A percentile compares a stretch with the other conserved stretches of the same genome.
These are phyloP conservation scores for Penicillium sp. DNA, from an alignment of 2,329 filamentous ascomycete species.

Conservation along the genomic window DNA sequence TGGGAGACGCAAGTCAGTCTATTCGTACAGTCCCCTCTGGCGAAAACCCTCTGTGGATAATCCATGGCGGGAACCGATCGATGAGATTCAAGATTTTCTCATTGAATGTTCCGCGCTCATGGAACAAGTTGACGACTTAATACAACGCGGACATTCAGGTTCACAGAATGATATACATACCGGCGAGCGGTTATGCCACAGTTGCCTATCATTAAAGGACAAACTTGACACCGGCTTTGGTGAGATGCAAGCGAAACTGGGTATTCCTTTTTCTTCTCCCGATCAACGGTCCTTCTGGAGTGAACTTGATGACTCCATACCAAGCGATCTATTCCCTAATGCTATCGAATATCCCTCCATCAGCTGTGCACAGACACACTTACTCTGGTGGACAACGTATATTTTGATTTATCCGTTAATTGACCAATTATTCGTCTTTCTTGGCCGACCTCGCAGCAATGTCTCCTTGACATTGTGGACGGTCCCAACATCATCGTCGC, in stretches of 20 bases:
- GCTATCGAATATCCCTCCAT: constrained; percentile 5
- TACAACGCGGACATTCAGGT: background rate
- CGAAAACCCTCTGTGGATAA: background rate
- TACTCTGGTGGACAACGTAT: constrained; percentile 16
- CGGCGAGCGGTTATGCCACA: constrained; percentile 10
- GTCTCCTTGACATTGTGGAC: background rate
- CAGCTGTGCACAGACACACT: constrained; percentile 18
- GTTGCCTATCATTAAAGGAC: constrained; percentile 13
- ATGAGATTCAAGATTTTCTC: constrained; percentile 18
- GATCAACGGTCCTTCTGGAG: constrained; percentile 2
- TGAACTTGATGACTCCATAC: constrained; percentile 13
- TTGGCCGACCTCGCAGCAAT: constrained; percentile 1
- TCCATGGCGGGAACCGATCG: constrained; percentile 14
- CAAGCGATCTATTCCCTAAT: constrained; percentile 9
- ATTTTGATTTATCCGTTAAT: constrained; percentile 23
- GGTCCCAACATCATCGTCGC: background rate
- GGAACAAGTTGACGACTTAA: constrained; percentile 16
- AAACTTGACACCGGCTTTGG: constrained; percentile 11
- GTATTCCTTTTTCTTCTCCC: constrained; percentile 6
- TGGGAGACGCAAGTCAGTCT: constrained; percentile 18
- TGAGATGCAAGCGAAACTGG: constrained; percentile 17
- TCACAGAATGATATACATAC: background rate
- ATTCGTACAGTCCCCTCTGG: constrained; percentile 13
- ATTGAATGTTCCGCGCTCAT: constrained; percentile 18
- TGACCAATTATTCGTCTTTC: constrained; percentile 14